These are phyloP conservation scores for Cairneyella variabilis DNA, from an alignment of 495 filamentous ascomycete genomes.

Conservation along the genomic window DNA sequence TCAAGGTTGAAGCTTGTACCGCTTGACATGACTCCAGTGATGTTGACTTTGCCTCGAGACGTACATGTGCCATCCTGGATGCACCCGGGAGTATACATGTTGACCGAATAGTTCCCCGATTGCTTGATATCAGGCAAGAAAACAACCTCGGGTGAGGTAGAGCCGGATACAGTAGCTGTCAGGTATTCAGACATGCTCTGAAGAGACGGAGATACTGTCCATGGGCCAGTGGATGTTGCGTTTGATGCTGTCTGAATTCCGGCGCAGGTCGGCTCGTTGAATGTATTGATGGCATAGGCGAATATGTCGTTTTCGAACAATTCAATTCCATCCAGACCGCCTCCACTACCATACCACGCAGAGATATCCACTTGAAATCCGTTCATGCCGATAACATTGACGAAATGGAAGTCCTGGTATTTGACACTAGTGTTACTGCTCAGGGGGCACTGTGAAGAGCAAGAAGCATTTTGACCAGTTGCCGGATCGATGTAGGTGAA, in stretches of 20 bases:
- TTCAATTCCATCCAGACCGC: conserved; percentile 83
- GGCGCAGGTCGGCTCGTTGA: conserved; percentile 85
- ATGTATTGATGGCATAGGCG: conserved; percentile 76
- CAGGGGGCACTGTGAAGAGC: conserved; percentile 77
- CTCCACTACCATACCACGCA: conserved; percentile 81
- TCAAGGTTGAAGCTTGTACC: conserved; percentile 34
- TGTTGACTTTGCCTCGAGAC: conserved; percentile 70
- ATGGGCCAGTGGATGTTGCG: conserved; percentile 67
- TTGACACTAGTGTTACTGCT: conserved; percentile 57
- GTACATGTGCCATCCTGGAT: conserved; percentile 70
- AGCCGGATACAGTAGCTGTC: conserved; percentile 53
- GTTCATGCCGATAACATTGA: conserved; percentile 84
- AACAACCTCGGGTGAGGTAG: conserved; percentile 59
- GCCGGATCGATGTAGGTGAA: conserved; percentile 80
- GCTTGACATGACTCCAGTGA: conserved; percentile 66
- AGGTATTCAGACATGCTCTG: conserved; percentile 72
- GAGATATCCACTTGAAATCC: conserved; percentile 83
- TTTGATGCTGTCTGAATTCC: conserved; percentile 59
- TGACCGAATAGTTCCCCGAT: conserved; percentile 84
- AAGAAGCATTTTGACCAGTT: conserved; percentile 59
- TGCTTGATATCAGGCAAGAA: conserved; percentile 86
- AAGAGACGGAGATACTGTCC: conserved; percentile 58
- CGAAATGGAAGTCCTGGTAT: conserved; percentile 88
- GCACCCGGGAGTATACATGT: conserved; percentile 89
- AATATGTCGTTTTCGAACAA: conserved; percentile 86